Conservation (phyloP, 2,329 filamentous ascomycete genomes). For the Colletotrichum lini region DNA sequence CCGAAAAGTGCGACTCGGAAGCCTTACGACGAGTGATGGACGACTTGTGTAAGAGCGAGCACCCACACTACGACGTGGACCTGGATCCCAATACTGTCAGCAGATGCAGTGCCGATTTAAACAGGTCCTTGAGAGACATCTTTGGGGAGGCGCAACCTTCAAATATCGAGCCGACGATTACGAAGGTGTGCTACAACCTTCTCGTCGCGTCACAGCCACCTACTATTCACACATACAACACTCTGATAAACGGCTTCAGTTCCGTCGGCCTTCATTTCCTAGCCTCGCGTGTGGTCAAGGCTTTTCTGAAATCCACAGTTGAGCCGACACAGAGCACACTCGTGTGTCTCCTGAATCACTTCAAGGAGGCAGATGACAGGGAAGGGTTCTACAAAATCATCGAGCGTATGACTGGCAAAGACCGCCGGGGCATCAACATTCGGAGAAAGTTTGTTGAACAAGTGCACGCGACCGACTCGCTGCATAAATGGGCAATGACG, state of each 20-base stretch:
- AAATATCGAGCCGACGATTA: conserved; percentile 45
- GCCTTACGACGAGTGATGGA: conserved; percentile 27
- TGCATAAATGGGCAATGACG: conserved; percentile 50
- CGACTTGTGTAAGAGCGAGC: conserved; percentile 13
- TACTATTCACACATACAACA: conserved; percentile 79
- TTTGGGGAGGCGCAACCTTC: conserved; percentile 8
- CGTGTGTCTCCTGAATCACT: conserved; percentile 66
- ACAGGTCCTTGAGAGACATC: conserved; percentile 21
- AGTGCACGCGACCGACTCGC: conserved; percentile 46
- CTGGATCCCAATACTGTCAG: not conserved
- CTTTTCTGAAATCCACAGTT: conserved; percentile 62
- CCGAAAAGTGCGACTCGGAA: conserved; percentile 7
- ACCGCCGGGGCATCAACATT: conserved; percentile 57
- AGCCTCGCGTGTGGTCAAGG: conserved; percentile 67
- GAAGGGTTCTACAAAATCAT: conserved; percentile 61
- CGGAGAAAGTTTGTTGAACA: conserved; percentile 53
- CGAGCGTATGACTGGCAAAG: conserved; percentile 61
- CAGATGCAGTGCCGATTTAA: conserved; percentile 22
- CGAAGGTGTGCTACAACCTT: conserved; percentile 76
- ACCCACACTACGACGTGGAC: conserved; percentile 19
- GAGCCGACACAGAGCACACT: conserved; percentile 65
- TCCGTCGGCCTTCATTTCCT: conserved; percentile 64
- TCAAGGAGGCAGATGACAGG: conserved; percentile 58
- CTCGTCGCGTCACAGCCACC: conserved; percentile 73
- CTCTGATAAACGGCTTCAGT: conserved; percentile 77